phyloP scores from a whole-genome alignment of 2,329 filamentous ascomycete species.

The Neofusicoccum sp. region DNA sequence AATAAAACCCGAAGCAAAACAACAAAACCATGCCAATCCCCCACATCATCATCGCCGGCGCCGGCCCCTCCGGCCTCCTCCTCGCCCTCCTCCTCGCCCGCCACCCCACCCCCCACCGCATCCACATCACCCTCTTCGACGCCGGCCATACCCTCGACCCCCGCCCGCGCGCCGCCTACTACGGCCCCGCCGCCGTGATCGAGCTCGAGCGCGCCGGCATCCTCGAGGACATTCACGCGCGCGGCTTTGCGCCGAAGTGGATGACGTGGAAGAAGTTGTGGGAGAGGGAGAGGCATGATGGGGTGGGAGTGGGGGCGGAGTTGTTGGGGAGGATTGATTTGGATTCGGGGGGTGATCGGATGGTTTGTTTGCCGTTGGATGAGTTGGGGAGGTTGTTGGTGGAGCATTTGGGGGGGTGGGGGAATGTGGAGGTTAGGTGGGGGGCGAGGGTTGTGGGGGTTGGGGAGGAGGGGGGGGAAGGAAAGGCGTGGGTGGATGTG shows the following conservation, averaged over 20 bases:
- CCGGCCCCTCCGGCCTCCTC: slow-evolving; percentile 38
- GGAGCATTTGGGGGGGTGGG: slow-evolving; percentile 30
- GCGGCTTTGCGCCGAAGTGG: slow-evolving; percentile 39
- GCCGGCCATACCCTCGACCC: slow-evolving; percentile 57
- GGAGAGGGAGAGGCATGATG: slow-evolving; percentile 29
- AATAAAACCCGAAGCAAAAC: background rate
- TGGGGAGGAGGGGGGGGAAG: slow-evolving; percentile 32
- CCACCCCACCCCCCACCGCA: slow-evolving; percentile 47
- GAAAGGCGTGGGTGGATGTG: slow-evolving; percentile 33
- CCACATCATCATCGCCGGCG: slow-evolving; percentile 36
- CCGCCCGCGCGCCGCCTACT: slow-evolving; percentile 65
- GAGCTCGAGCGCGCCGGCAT: slow-evolving; percentile 63
- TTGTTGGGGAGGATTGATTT: slow-evolving; percentile 24
- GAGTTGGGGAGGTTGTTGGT: slow-evolving; percentile 33
- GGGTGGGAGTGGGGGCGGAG: slow-evolving; percentile 25
- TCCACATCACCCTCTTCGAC: slow-evolving; percentile 57
- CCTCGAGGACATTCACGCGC: slow-evolving; percentile 52
- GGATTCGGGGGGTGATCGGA: slow-evolving; percentile 32
- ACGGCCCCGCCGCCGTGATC: slow-evolving; percentile 60
- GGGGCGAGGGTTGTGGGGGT: slow-evolving; percentile 35
- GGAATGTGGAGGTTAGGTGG: slow-evolving; percentile 35
- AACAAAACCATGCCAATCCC: slow-evolving; percentile 6
- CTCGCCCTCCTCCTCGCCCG: slow-evolving; percentile 54
- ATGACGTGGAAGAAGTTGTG: slow-evolving; percentile 21
- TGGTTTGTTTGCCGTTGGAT: slow-evolving; percentile 37